Evolutionary conservation across 805 yeast genomes (phyloP).

Genomic region (Saturnispora hagleri): DNA sequence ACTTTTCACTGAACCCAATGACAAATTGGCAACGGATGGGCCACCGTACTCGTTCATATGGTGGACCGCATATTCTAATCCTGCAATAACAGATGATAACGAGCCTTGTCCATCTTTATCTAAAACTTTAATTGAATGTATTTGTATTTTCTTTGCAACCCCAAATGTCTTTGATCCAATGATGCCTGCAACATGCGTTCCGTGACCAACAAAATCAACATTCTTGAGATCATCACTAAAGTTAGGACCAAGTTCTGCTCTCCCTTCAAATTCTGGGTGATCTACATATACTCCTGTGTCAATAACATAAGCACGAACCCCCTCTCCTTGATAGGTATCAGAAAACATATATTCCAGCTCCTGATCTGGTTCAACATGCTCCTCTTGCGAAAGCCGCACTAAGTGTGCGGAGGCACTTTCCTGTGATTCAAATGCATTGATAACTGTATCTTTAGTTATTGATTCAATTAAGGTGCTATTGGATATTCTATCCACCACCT

Average conservation of each 20-base stretch:
- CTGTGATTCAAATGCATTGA: slow-evolving; percentile 42
- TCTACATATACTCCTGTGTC: slow-evolving; percentile 72
- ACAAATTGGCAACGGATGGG: slow-evolving; percentile 65
- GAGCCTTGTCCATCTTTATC: slow-evolving; percentile 63
- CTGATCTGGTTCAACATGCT: slow-evolving; percentile 17
- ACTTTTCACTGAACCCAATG: slow-evolving; percentile 69
- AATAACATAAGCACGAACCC: slow-evolving; percentile 64
- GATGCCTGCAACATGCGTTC: slow-evolving; percentile 89
- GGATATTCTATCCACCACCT: slow-evolving; percentile 37
- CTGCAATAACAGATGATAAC: slow-evolving; percentile 53
- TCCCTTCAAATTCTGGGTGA: slow-evolving; percentile 55
- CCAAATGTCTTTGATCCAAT: slow-evolving; percentile 76
- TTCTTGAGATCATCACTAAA: slow-evolving; percentile 54
- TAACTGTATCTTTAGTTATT: slow-evolving; percentile 55
- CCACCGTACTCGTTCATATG: slow-evolving; percentile 34
- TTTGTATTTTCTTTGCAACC: slow-evolving; percentile 59
- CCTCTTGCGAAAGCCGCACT: slow-evolving; percentile 49
- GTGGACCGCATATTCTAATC: slow-evolving; percentile 58
- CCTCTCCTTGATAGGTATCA: slow-evolving; percentile 39
- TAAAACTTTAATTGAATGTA: slow-evolving; percentile 71
- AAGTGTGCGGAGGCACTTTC: slow-evolving; percentile 41
- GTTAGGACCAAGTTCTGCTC: slow-evolving; percentile 53
- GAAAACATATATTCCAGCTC: slow-evolving; percentile 42
- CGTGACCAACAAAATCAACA: slow-evolving; percentile 72
- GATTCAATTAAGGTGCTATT: slow-evolving; percentile 57